These are phyloP conservation scores for Dicorynia guianensis DNA, from an alignment of 306 rosid genomes.

Conservation along the genomic window DNA sequence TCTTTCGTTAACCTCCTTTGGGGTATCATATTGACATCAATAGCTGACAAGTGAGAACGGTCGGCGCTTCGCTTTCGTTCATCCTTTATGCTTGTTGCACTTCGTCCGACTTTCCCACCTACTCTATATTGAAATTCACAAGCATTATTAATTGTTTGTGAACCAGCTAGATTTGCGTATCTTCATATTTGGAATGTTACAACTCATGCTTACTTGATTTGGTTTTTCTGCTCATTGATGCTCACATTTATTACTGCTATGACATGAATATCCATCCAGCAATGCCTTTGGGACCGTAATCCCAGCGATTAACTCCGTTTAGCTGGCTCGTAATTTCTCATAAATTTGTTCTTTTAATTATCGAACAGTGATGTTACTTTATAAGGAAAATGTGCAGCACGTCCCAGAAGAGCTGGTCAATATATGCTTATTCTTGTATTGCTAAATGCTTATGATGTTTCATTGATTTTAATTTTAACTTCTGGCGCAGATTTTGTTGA, in stretches of 20 bases:
- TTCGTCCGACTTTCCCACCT: slow-evolving; percentile 1
- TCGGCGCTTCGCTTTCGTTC: slow-evolving; percentile 40
- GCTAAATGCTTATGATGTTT: slow-evolving; percentile 27
- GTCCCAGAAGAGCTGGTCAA: slow-evolving; percentile 3
- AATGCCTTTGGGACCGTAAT: not conserved
- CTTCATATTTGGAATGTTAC: slow-evolving; percentile 10
- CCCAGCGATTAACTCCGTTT: not conserved
- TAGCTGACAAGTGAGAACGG: slow-evolving; percentile 34
- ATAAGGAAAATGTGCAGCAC: slow-evolving; percentile 21
- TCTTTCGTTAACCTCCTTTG: not conserved
- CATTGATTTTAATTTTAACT: slow-evolving; percentile 35
- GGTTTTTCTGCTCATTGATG: not conserved
- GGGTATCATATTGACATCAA: not conserved
- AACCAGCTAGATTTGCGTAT: slow-evolving; percentile 10
- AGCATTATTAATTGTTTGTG: slow-evolving; percentile 2
- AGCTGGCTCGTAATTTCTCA: not conserved
- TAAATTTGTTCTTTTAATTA: not conserved
- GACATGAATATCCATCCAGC: not conserved
- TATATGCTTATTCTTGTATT: slow-evolving; percentile 24
- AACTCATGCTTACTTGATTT: slow-evolving; percentile 7
- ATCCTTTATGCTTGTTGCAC: not conserved
- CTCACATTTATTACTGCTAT: slow-evolving; percentile 20
- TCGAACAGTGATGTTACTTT: slow-evolving; percentile 29
- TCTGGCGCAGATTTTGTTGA: slow-evolving; percentile 40
- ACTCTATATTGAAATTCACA: slow-evolving; percentile 16